Evolutionary conservation across 2,329 filamentous ascomycete genomes (phyloP), one percentile per base, ranked within the genome.

Genomic region (Gliomastix tumulicola): DNA sequence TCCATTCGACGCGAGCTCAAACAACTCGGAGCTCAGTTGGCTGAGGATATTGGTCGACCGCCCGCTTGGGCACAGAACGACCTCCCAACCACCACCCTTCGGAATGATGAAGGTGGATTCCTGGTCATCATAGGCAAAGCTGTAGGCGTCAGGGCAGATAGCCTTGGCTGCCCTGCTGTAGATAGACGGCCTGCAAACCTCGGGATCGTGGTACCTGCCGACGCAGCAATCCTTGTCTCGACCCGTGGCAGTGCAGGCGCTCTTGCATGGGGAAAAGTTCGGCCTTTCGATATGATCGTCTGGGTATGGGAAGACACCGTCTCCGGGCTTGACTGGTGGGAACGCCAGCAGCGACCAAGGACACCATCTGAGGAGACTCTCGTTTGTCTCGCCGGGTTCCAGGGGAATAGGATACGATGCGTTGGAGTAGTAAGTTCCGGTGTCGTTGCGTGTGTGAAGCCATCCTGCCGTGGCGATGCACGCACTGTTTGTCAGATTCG

Each of bases 121-220:
- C 42, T 66, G 60, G 49, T 79, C 74, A 45, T 78, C 72, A 56
- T 76, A 77, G 35, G 83, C 80, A 55, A 76, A 94, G 50, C 82
- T 87, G 61, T 92, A 94, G 4, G 86, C 86, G 59, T 94, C 87
- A 1, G 87, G 86, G 53, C 87, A 94, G 11, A 90, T 71, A 4
- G 61, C 63, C 64, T 94, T 92, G 36, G 84, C 83, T 10, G 68
- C 67, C 40, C 66, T 74, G 45, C 80, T 79, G 62, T 89, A 92
- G 28, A 74, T 60, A 35, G 79, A 79, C 4, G 82, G 79, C 41
- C 69, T 65, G 63, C 86, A 92, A 34, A 68, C 66, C 18, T 70
- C 65, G 3, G 82, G 72, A 27, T 71, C 70, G 49, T 81, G 68
- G 59, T 82, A 84, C 11, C 71, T 57, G 31, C 84, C 85, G 13